These are phyloP conservation scores for Gentiana dahurica DNA, from an alignment of 257 asterid species.

Conservation along the genomic window DNA sequence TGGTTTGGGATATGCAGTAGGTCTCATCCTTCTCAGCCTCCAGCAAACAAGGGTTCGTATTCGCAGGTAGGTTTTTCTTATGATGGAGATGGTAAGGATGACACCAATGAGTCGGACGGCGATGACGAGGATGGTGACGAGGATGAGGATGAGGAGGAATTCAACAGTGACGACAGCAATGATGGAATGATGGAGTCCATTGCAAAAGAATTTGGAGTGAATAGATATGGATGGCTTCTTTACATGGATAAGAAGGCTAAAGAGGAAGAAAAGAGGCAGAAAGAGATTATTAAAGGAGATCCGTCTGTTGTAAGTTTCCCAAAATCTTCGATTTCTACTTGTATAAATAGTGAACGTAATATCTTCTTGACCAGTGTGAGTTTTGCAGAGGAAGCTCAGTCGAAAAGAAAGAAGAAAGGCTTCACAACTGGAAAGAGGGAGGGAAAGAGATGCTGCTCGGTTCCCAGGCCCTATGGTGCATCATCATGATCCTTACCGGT, in stretches of 20 bases:
- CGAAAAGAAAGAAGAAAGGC: constrained; percentile 96
- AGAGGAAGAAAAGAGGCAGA: constrained; percentile 90
- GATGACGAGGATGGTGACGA: constrained; percentile 84
- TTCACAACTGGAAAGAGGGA: constrained; percentile 85
- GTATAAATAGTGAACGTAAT: constrained; percentile 1
- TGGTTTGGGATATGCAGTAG: constrained; percentile 22
- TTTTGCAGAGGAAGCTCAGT: constrained; percentile 74
- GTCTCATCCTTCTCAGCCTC: constrained; percentile 53
- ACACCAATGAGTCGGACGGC: constrained; percentile 50
- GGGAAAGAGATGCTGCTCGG: constrained; percentile 82
- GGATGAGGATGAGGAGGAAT: constrained; percentile 76
- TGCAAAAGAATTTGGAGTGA: constrained; percentile 93
- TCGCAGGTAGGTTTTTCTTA: constrained; percentile 98
- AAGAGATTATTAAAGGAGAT: constrained; percentile 94
- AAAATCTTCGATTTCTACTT: constrained; percentile 1
- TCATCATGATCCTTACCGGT: constrained; percentile 93
- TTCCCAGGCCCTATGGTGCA: constrained; percentile 65
- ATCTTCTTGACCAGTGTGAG: constrained; percentile 3
- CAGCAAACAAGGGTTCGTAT: constrained; percentile 73
- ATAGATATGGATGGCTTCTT: constrained; percentile 94
- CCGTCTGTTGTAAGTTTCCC: constrained; percentile 72
- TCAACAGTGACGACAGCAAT: constrained; percentile 92
- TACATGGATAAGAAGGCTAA: constrained; percentile 98
- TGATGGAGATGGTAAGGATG: constrained; percentile 72
- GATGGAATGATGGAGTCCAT: constrained; percentile 93